Conservation (phyloP, 495 filamentous ascomycete species). For the Penicillium paxilli region DNA sequence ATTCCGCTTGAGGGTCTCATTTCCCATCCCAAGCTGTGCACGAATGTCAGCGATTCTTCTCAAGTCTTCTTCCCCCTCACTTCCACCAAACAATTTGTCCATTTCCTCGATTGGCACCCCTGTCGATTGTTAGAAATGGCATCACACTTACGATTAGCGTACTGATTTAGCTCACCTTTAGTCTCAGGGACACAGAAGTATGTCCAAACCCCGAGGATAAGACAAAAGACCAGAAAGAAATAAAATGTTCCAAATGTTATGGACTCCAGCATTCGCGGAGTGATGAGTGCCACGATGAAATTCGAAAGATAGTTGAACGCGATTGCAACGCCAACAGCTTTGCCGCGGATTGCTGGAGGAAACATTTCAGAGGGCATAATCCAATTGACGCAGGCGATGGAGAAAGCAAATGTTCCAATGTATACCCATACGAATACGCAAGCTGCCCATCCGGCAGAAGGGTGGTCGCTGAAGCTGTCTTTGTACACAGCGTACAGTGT, state of each 20-base stretch:
- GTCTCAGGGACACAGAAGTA: conserved; percentile 60
- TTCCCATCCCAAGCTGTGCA: background rate
- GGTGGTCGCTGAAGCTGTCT: conserved; percentile 16
- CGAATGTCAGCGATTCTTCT: conserved; percentile 26
- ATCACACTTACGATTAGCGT: background rate
- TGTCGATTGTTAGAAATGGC: background rate
- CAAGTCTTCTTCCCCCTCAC: conserved; percentile 17
- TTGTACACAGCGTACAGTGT: conserved; percentile 50
- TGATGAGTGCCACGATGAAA: conserved; percentile 45
- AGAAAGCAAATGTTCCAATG: conserved; percentile 63
- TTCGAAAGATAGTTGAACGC: conserved; percentile 34
- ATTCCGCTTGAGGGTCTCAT: background rate
- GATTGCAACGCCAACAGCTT: conserved; percentile 6
- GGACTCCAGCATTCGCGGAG: conserved; percentile 33
- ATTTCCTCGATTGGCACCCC: conserved; percentile 31
- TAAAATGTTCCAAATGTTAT: conserved; percentile 44
- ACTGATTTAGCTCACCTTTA: conserved; percentile 25
- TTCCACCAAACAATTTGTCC: conserved; percentile 24
- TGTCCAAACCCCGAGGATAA: conserved; percentile 47
- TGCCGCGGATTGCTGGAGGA: background rate
- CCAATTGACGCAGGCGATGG: conserved; percentile 44
- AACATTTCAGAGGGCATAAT: conserved; percentile 46
- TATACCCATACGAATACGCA: conserved; percentile 65
- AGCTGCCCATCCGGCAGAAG: conserved; percentile 43
- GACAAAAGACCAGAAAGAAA: conserved; percentile 24